A percentile compares a stretch with the other conserved stretches of the same genome.
phyloP scores from a whole-genome alignment of 257 asterid species.

The Nicotiana noctiflora region DNA sequence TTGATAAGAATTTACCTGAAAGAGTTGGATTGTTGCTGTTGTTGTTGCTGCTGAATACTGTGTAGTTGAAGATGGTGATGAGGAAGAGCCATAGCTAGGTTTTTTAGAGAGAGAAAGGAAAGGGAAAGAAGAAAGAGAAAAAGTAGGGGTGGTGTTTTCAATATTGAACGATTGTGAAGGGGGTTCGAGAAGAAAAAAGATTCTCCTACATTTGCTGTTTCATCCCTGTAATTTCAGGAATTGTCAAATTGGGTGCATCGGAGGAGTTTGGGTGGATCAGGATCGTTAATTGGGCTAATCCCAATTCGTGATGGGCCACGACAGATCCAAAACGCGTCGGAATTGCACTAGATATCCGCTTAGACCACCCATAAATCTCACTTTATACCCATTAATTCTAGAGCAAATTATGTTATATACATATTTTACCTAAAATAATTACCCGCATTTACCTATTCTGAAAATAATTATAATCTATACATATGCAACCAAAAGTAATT shows the following conservation, averaged over 20 bases:
- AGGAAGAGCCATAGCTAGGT: slow-evolving; percentile 60
- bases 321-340: neutral
- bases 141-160: slow-evolving; percentile 8
- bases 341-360: too few relatives aligned
- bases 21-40: slow-evolving; percentile 28
- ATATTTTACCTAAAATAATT: too few relatives aligned
- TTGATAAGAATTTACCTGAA: slow-evolving; percentile 38
- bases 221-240: slow-evolving; percentile 26
- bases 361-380: too few relatives aligned
- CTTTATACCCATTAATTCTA: too few relatives aligned
- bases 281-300: neutral
- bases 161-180: slow-evolving; percentile 2
- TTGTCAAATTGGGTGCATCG: neutral
- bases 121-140: slow-evolving; percentile 2
- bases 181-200: slow-evolving; percentile 19
- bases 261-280: neutral
- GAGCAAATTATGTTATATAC: too few relatives aligned
- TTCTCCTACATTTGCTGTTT: slow-evolving; percentile 22
- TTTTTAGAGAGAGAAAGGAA: slow-evolving; percentile 15
- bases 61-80: slow-evolving; percentile 59
- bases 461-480: too few relatives aligned
- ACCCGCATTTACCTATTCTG: too few relatives aligned
- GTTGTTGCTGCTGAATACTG: slow-evolving; percentile 20
- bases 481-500: too few relatives aligned
- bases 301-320: neutral